These are phyloP conservation scores for Macadamia integrifolia DNA, from an alignment of 164 flowering plant genomes.

Conservation along the genomic window DNA sequence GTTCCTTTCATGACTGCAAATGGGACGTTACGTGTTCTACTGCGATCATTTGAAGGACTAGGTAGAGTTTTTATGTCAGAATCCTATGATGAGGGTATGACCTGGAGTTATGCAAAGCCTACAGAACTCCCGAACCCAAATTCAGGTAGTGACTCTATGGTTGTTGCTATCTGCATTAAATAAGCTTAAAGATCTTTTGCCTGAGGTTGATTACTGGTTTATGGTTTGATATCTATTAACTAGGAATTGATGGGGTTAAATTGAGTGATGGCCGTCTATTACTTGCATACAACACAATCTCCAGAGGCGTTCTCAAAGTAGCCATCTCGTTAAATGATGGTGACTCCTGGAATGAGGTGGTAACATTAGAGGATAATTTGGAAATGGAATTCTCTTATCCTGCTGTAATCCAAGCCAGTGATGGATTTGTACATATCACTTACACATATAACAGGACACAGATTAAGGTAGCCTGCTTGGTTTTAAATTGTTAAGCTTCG, in stretches of 20 bases:
- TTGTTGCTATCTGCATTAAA: not conserved
- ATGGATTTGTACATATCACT: constrained; percentile 64
- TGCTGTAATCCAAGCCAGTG: constrained; percentile 71
- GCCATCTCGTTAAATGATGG: constrained; percentile 76
- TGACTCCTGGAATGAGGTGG: constrained; percentile 67
- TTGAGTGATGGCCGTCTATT: constrained; percentile 62
- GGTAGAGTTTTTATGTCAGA: constrained; percentile 80
- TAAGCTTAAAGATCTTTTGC: not conserved
- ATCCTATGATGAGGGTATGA: constrained; percentile 72
- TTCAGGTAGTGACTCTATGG: constrained; percentile 47
- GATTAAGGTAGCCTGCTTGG: constrained; percentile 49
- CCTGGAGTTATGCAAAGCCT: constrained; percentile 65
- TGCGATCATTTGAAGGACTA: constrained; percentile 63
- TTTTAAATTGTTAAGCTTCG: not conserved
- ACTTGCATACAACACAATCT: constrained; percentile 76
- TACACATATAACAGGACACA: constrained; percentile 83
- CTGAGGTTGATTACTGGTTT: not conserved
- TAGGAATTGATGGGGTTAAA: constrained; percentile 93
- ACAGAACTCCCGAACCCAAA: constrained; percentile 85
- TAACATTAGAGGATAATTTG: constrained; percentile 59
- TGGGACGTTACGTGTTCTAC: constrained; percentile 62
- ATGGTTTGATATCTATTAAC: not conserved
- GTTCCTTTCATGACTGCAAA: constrained; percentile 72
- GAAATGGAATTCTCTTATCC: constrained; percentile 95
- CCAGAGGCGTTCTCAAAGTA: constrained; percentile 76